These are phyloP conservation scores for Tephrocybe sp. DNA, from an alignment of 768 basidiomycete genomes.

Conservation along the genomic window DNA sequence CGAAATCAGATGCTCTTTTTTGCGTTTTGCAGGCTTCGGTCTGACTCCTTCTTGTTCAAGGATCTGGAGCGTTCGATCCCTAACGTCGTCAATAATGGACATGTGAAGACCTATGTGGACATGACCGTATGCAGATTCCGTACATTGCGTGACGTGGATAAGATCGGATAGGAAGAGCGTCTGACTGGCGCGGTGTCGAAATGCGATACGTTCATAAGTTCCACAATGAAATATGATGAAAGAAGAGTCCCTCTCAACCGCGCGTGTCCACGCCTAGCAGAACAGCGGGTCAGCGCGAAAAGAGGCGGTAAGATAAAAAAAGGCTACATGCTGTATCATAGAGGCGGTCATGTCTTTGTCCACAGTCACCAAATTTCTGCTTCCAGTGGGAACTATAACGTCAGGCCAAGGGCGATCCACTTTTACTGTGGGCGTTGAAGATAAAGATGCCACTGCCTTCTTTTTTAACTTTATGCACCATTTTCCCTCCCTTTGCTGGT, in stretches of 20 bases:
- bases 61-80: background rate
- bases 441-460: background rate
- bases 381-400: background rate
- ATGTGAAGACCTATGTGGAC: background rate
- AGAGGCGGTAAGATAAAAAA: background rate
- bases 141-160: background rate
- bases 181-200: conserved; percentile 8
- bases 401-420: too few species aligned
- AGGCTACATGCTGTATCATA: conserved; percentile 1
- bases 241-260: conserved; percentile 4
- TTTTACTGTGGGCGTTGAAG: too few species aligned
- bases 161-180: conserved; percentile 2
- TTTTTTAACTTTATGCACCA: background rate
- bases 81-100: conserved; percentile 1
- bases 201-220: background rate
- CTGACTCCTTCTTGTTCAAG: background rate
- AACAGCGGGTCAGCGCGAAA: background rate
- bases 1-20: background rate
- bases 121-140: background rate
- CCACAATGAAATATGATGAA: conserved; percentile 6
- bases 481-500: too few species aligned
- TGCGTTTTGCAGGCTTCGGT: background rate
- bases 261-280: conserved; percentile 10
- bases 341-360: background rate
- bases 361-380: background rate